Conservation (phyloP, 2,329 filamentous ascomycete genomes). For the Cordyceps fumosorosea region DNA sequence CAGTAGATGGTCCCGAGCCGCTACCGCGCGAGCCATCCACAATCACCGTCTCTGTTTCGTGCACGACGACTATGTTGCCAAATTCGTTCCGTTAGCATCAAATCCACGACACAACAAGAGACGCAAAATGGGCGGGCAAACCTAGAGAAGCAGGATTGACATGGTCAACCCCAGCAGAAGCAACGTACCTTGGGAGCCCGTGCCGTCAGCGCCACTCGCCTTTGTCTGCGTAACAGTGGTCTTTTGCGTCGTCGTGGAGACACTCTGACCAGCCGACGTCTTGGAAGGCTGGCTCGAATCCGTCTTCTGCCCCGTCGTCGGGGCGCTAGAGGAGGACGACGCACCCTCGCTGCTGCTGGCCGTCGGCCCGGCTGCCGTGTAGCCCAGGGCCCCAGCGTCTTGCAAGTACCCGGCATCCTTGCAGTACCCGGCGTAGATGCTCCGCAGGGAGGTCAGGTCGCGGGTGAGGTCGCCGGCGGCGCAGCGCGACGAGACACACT, state of each 20-base stretch:
- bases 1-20: not conserved
- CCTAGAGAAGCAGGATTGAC: conserved; percentile 5
- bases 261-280: not conserved
- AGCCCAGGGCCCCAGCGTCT: conserved; percentile 20
- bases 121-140: not conserved
- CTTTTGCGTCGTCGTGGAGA: conserved; percentile 18
- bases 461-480: conserved; percentile 18
- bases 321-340: not conserved
- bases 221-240: conserved; percentile 22
- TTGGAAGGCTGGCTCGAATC: conserved; percentile 14
- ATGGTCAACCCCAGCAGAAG: conserved; percentile 18
- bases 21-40: not conserved
- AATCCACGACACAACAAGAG: not conserved
- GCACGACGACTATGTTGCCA: not conserved
- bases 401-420: conserved; percentile 22
- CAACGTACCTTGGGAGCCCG: conserved; percentile 23
- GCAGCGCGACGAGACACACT: conserved; percentile 18
- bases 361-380: conserved; percentile 18
- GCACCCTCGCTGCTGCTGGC: conserved; percentile 9
- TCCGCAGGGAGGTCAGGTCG: conserved; percentile 22
- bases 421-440: conserved; percentile 22
- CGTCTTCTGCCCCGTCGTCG: conserved; percentile 11
- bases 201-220: conserved; percentile 17
- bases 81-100: not conserved
- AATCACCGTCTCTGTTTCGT: conserved; percentile 6